Conservation (phyloP, 73 alveolate genomes). For the Tetrahymena malaccensis region DNA sequence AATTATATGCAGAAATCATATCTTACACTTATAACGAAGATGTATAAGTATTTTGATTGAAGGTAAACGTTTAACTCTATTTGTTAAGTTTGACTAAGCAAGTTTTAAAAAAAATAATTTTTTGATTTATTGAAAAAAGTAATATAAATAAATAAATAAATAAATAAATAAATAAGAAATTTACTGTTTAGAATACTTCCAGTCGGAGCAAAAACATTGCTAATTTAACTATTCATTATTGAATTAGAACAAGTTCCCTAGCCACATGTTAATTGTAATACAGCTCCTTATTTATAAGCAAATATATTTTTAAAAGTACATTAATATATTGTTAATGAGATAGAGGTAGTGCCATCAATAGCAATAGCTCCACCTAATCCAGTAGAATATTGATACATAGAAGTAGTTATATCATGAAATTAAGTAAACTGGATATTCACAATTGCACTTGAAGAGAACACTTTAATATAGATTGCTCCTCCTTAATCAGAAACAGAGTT, state of each 20-base stretch:
- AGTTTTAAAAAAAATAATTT: background rate
- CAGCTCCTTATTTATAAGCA: background rate
- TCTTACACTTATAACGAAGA: background rate
- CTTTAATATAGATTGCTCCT: background rate
- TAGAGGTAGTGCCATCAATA: background rate
- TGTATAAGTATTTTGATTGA: background rate
- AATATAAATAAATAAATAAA: too few relatives aligned
- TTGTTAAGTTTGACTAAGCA: background rate
- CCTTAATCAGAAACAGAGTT: background rate
- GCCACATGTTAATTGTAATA: background rate
- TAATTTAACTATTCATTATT: background rate
- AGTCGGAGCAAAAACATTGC: background rate
- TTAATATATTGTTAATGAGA: background rate
- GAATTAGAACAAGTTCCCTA: background rate
- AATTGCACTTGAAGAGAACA: background rate
- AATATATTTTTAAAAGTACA: background rate
- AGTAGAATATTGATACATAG: background rate
- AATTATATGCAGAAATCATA: background rate
- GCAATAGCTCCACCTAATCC: background rate
- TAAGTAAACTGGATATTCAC: background rate
- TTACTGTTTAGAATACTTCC: background rate
- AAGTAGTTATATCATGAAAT: background rate
- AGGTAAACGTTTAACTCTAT: background rate
- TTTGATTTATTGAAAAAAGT: too few relatives aligned
- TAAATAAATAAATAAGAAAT: background rate